Percentiles rank a stretch among this genome's conserved stretches.
These are phyloP conservation scores for Filobasidium wieringae DNA, from an alignment of 768 basidiomycete species.

Conservation along the genomic window DNA sequence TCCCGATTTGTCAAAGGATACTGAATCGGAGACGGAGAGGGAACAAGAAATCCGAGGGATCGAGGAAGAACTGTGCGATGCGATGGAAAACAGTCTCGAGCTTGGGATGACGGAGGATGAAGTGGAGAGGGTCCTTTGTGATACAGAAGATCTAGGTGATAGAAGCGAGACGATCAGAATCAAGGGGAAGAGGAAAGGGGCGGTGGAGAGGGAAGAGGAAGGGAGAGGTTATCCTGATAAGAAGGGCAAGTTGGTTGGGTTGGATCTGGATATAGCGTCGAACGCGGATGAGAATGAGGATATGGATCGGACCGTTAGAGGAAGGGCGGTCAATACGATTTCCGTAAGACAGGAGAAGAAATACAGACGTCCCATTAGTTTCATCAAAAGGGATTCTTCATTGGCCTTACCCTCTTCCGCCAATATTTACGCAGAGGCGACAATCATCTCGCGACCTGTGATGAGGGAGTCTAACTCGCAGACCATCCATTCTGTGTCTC, in stretches of 20 bases:
- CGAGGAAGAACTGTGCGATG: not conserved
- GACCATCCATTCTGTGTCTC: not conserved
- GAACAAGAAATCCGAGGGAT: not conserved
- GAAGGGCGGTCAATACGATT: not conserved
- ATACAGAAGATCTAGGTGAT: not conserved
- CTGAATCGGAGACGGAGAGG: not conserved
- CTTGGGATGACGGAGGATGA: not conserved
- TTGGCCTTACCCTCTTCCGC: not conserved
- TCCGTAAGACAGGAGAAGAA: not conserved
- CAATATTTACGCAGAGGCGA: not conserved
- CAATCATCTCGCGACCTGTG: not conserved
- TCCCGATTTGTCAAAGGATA: no score
- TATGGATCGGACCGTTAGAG: not conserved
- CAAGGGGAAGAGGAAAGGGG: not conserved
- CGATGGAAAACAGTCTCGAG: not conserved
- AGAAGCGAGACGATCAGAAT: not conserved
- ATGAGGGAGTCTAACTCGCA: not conserved
- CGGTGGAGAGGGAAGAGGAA: not conserved
- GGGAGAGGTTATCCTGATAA: not conserved
- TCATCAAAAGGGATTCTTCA: not conserved
- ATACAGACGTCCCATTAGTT: not conserved
- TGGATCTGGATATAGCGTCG: not conserved
- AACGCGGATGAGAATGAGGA: not conserved
- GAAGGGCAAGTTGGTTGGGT: not conserved
- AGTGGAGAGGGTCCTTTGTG: no score